phyloP scores from a whole-genome alignment of 164 flowering plant genomes.

The Magnolia officinalis region DNA sequence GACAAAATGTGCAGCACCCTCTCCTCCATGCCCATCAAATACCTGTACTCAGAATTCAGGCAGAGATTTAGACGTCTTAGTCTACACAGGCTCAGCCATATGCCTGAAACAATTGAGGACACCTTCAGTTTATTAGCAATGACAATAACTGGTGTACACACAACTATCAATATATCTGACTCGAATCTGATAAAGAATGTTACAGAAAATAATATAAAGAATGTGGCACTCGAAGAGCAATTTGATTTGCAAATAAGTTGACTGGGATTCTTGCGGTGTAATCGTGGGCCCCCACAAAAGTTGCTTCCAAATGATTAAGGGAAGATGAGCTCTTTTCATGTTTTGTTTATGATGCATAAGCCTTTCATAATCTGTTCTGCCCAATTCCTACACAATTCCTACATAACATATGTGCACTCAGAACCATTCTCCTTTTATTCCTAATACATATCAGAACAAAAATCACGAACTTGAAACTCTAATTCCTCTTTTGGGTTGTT shows the following conservation, averaged over 20 bases:
- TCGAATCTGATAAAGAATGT: neutral
- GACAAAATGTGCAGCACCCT: constrained; percentile 82
- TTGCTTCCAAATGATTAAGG: too few species aligned
- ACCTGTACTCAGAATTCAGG: constrained; percentile 42
- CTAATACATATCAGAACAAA: too few species aligned
- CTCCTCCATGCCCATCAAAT: constrained; percentile 97
- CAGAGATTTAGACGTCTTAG: constrained; percentile 5
- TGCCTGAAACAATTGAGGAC: neutral
- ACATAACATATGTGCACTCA: too few species aligned
- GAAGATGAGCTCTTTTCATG: too few species aligned
- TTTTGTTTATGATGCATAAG: too few species aligned
- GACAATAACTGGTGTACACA: neutral
- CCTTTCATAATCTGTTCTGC: too few species aligned
- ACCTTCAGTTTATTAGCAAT: neutral
- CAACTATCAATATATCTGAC: neutral
- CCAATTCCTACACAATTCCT: too few species aligned
- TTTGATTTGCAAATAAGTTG: neutral
- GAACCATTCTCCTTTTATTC: too few species aligned
- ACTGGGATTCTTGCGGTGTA: too few species aligned
- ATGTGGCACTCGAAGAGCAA: neutral
- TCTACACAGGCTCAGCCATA: neutral
- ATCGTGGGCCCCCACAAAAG: too few species aligned
- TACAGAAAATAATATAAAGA: neutral
- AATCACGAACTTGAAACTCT: too few species aligned
- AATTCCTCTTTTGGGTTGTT: too few species aligned